Base-by-base conservation (phyloP, 2,329 filamentous ascomycete species). In the Penicillium sp. region DNA sequence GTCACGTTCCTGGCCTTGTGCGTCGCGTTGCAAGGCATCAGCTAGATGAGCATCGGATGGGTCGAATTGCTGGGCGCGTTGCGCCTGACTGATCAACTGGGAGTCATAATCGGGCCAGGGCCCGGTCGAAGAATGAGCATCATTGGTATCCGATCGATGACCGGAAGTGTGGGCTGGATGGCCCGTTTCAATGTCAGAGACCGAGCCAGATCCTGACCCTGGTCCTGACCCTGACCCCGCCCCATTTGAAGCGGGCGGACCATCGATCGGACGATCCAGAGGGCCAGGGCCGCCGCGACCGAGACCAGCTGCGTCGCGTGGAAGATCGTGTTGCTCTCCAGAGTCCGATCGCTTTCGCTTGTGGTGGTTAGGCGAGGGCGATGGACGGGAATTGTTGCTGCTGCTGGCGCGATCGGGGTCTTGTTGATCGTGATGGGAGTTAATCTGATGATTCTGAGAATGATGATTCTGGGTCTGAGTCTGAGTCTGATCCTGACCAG, bases 291-390 rank as follows among this genome's bases (percentile, higher is more conserved):
- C 40, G 66, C 63, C 76, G 64, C 55, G 51, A 10, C 39, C 40
- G 13, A 43, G 36, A 14, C 45, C 37, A 64, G 71, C 51, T 11
- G 50, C 74, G 67, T 47, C 62, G 72, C 54, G 72, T 70, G 53
- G 56, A 62, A 60, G 57, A 61, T 54, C 57, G 67, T 62, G 71
- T 52, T 61, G 71, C 52, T 87, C 87, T 33, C 78, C 71, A 5
- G 88, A 90, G 42, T 79, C 76, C 6, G 89, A 91, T 56, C 89
- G 83, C 72, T 91, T 93, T 54, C 81, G 72, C 61, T 81, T 82
- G 65, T 86, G 84, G 73, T 87, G 19, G 53, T 60, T 59, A 42
- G 39, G 59, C 53, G 69, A 67, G 2, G 65, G 61, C 1, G 68
- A 69, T 28, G 55, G 63, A 36, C 60, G 67, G 16, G 66, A 66